phyloP scores from a whole-genome alignment of 805 yeast species.

The Kodamaea neixiangensis region DNA sequence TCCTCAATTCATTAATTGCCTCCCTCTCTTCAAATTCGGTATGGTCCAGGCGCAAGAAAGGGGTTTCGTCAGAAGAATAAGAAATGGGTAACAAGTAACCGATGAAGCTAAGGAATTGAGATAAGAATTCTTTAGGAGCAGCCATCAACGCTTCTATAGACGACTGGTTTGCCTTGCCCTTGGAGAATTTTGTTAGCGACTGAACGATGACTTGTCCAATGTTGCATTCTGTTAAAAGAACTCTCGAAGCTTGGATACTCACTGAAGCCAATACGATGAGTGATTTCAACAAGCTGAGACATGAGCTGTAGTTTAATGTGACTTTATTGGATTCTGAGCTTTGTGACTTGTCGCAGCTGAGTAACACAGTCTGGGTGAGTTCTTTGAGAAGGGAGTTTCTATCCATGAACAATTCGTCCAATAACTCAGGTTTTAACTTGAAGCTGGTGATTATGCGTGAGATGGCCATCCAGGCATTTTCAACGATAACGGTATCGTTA shows the following conservation, averaged over 20 bases:
- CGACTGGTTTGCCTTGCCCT: constrained; percentile 25
- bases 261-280: constrained; percentile 44
- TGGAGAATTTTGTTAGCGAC: constrained; percentile 55
- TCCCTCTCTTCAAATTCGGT: constrained; percentile 24
- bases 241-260: constrained; percentile 42
- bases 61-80: constrained; percentile 29
- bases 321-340: constrained; percentile 21
- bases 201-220: constrained; percentile 49
- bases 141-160: constrained; percentile 74
- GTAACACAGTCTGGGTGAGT: constrained; percentile 23
- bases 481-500: constrained; percentile 60
- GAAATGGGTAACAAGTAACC: constrained; percentile 58
- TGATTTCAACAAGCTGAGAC: constrained; percentile 46
- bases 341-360: constrained; percentile 29
- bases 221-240: constrained; percentile 49
- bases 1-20: constrained; percentile 32
- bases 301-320: constrained; percentile 37
- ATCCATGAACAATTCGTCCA: constrained; percentile 44
- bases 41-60: constrained; percentile 26
- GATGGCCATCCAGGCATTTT: constrained; percentile 65
- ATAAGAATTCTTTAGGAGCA: constrained; percentile 65
- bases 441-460: constrained; percentile 58
- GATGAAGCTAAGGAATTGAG: constrained; percentile 55
- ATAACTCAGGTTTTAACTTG: constrained; percentile 38
- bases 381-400: constrained; percentile 22